Conservation (phyloP, 331 rosid genomes). For the Dryas integrifolia region DNA sequence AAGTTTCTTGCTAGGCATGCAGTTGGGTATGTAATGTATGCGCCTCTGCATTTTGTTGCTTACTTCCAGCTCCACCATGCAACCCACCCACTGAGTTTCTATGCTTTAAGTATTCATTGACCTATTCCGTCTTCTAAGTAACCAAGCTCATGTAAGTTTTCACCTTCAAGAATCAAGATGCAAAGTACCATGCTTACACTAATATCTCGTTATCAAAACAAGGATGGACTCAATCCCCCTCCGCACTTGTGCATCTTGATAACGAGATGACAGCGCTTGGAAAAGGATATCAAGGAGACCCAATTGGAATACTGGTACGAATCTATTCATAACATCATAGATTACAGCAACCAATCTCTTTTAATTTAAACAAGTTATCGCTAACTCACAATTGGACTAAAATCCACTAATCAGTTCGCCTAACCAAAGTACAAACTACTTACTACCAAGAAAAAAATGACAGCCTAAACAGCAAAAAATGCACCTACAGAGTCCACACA, state of each 20-base stretch:
- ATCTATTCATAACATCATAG: slow-evolving; percentile 28
- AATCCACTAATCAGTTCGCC: slow-evolving; percentile 47
- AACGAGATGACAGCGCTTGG: neutral
- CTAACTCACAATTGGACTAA: slow-evolving; percentile 34
- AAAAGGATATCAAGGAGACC: neutral
- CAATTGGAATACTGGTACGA: neutral
- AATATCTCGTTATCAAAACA: neutral
- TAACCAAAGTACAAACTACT: slow-evolving; percentile 52
- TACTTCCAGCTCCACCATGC: no score
- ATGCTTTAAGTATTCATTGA: no score
- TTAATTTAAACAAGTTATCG: slow-evolving; percentile 13
- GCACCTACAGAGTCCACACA: slow-evolving; percentile 77
- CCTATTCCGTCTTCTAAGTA: no score
- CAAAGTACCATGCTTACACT: neutral
- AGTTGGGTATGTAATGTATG: no score
- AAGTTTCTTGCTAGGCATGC: no score
- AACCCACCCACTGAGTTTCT: no score
- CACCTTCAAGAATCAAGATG: no score
- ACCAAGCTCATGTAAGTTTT: no score
- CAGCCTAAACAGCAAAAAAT: slow-evolving; percentile 20
- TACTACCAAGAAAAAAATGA: slow-evolving; percentile 25
- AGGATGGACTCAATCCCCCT: neutral
- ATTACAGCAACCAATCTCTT: slow-evolving; percentile 30
- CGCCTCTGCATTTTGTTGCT: no score
- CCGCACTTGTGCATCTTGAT: neutral